Conservation (phyloP, 192 early-diverging fungal species). For the Dimargaris xerosporica region DNA sequence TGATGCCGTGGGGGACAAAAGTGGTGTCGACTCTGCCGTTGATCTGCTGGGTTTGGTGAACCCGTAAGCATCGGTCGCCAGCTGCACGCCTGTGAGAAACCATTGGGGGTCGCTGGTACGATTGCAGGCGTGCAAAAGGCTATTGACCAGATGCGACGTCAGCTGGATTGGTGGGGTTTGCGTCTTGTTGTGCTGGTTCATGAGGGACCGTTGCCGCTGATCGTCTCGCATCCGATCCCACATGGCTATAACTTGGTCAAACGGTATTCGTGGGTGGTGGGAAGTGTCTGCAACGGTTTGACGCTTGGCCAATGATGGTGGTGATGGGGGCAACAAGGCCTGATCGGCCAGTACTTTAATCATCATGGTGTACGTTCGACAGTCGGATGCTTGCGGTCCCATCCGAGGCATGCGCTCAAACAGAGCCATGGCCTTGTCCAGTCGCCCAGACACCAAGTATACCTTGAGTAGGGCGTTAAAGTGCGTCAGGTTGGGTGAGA, state of each 20-base stretch:
- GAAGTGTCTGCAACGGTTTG: no score
- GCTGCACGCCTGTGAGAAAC: neutral
- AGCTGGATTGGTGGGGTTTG: neutral
- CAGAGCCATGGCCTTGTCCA: neutral
- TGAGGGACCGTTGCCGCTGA: neutral
- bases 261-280: no score
- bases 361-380: neutral
- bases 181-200: conserved; percentile 3
- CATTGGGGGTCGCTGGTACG: neutral
- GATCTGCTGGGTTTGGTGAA: neutral
- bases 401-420: neutral
- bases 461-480: neutral
- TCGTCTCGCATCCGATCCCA: neutral
- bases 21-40: neutral
- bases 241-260: no score
- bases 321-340: no score
- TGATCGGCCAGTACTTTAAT: neutral
- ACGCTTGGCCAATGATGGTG: no score
- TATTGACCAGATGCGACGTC: neutral
- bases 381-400: neutral
- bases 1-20: neutral
- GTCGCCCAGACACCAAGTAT: neutral
- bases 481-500: neutral
- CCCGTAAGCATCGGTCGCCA: neutral
- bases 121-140: neutral